Base-by-base conservation (phyloP, 371 early-diverging fungal genomes). In the Coemansia sp. region DNA sequence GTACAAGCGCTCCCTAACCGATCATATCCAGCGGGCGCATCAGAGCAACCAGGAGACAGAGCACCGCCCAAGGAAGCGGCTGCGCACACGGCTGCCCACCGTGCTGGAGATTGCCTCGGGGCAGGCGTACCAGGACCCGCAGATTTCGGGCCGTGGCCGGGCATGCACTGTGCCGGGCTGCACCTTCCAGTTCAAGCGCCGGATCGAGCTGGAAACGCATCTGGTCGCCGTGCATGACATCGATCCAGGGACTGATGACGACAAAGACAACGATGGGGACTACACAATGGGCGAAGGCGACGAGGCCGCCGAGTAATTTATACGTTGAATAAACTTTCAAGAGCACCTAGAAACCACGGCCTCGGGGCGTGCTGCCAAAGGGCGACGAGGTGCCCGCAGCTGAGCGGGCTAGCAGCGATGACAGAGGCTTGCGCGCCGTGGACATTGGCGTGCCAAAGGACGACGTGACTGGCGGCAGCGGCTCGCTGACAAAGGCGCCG, bases 171-270 rank as follows among this genome's bases (percentile, higher is more conserved):
- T 57, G 39, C 14, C 2, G 1, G 57, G 59, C 14, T 78, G 78
- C 52, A 13, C 16, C 5, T 69, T 67, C 55, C 59, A 67, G 8
- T 78, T 78, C 60, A 68, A 79, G 56, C 71, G 76, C 32, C 63
- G 48, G 41, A 31, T 36, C 5, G 78, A 66, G 34, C 49, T 76
- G 49, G 60, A 57, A 7, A 13, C 36, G 32, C 78, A 78, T 45
- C 20, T 69, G n/a, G 53, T 38, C 16, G 50, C 57, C 31, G 57
- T 67, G 52, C 73, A 73, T 48, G 53, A 45, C 32, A 9, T 43
- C 48, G 30, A 54, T 16, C 35, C 26, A n/a, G 16, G 32, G 2
- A 20, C 52, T 3, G 35, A 32, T n/a, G 35, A 51, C 11, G 52
- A 51, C 10, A 35, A 6, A 1, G 10, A 5, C 51, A 5, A 32